Base-by-base conservation (phyloP, 1,284 basidiomycete species). In the Tilletia indica region DNA sequence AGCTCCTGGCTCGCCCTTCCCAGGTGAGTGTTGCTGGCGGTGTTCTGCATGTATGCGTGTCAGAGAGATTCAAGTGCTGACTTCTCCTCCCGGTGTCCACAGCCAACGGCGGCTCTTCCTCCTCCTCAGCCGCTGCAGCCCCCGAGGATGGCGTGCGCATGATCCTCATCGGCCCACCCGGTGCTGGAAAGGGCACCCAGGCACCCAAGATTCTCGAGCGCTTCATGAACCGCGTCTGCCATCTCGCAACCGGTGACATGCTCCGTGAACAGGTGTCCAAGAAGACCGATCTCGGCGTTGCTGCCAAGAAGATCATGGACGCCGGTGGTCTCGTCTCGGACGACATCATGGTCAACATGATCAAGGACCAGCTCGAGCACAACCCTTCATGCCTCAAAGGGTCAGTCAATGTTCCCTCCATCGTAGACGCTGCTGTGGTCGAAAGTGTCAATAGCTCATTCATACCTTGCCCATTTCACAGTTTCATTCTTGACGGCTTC, bases 221-320 rank as follows among this genome's bases (percentile, higher is more conserved):
- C 84, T 99, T 92, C 88, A 75, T 81, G 73, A 80, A 82, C 79
- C 94, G 93, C 85, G 90, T 99, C 69, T 99, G 96, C 88, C 96
- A 99, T 87, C 88, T 99, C 78, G 95, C 96, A 42, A 99, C 96
- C 39, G 96, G 96, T 49, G 96, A 99, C 87, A 97, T 99, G 93
- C 88, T 99, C 72, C 92, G 96, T 67, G 93, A 95, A 77, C 94
- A 99, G 86, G 94, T 99, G 72, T 82, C 89, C 61, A 87, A 91
- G 85, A 92, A 96, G 87, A 97, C 96, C 4, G 87, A 89, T 54
- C 89, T 99, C 67, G 96, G 96, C 75, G 87, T 92, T 71, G 89
- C 93, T 82, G 96, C 96, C 47, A 98, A 99, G 89, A 94, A 95
- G 86, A 92, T 98, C 85, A 98, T 99, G 93, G 95, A 98, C 85